A percentile compares a stretch with the other conserved stretches of the same genome.
Conservation (phyloP, 495 filamentous ascomycete genomes). For the Penicillium daleae region DNA sequence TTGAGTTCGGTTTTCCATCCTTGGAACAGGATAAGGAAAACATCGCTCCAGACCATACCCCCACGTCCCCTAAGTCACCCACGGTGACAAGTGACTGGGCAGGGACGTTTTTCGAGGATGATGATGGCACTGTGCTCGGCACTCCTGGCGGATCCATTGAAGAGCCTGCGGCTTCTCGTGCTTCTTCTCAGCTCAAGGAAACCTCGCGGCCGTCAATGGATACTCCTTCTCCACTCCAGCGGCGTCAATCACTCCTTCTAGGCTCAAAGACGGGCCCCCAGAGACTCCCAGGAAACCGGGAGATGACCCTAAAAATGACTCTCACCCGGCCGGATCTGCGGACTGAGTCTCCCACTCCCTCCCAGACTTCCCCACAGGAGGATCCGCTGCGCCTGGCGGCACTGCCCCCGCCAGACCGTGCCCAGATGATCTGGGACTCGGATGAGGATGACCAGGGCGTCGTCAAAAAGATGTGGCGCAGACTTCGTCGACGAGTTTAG, state of each 20-base stretch:
- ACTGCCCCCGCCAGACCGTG: constrained; percentile 52
- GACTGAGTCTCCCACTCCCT: constrained; percentile 63
- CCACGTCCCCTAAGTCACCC: constrained; percentile 12
- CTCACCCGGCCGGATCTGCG: constrained; percentile 86
- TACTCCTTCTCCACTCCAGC: constrained; percentile 18
- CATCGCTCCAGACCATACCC: constrained; percentile 22
- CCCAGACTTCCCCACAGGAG: constrained; percentile 49
- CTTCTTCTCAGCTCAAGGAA: constrained; percentile 15
- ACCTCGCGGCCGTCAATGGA: constrained; percentile 24
- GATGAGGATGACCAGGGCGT: constrained; percentile 46
- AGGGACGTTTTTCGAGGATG: constrained; percentile 53
- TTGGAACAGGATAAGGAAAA: constrained; percentile 45
- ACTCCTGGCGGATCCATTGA: constrained; percentile 25
- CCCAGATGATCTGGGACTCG: constrained; percentile 48
- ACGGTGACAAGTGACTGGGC: constrained; percentile 19
- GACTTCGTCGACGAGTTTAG: constrained; percentile 41
- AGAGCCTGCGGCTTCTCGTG: constrained; percentile 13
- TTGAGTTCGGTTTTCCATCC: constrained; percentile 90
- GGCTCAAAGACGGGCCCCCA: constrained; percentile 24
- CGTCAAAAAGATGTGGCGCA: constrained; percentile 61
- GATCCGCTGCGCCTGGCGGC: constrained; percentile 59
- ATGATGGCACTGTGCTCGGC: constrained; percentile 40
- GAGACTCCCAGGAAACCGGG: constrained; percentile 51
- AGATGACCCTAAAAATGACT: constrained; percentile 96
- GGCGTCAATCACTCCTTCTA: constrained; percentile 27